Percentiles rank a stretch among this genome's conserved stretches.
Conservation (phyloP, 177 flowering plant species). For the Tripterygium wilfordii region DNA sequence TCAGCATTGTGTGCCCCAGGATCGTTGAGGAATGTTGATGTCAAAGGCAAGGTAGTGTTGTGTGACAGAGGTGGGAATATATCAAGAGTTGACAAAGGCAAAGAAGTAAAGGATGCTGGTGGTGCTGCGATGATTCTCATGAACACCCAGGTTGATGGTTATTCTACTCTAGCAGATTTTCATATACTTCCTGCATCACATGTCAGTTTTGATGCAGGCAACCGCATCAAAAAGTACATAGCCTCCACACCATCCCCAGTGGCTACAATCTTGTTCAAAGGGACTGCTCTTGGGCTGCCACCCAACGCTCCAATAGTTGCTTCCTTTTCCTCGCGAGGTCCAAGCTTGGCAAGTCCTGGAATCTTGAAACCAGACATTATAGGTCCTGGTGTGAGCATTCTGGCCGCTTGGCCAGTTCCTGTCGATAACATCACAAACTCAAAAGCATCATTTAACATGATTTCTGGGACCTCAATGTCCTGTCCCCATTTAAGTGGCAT, state of each 20-base stretch:
- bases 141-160: conserved; percentile 18
- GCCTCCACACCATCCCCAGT: conserved; percentile 33
- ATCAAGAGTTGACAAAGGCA: conserved; percentile 26
- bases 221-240: conserved; percentile 29
- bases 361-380: conserved; percentile 58
- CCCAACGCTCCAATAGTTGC: no score
- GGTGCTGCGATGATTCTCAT: conserved; percentile 54
- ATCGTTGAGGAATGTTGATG: conserved; percentile 19
- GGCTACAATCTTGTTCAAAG: conserved; percentile 35
- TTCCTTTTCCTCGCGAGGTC: conserved; percentile 72
- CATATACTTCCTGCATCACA: conserved; percentile 47
- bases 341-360: conserved; percentile 32
- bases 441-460: conserved; percentile 24
- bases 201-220: conserved; percentile 25
- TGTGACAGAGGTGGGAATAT: conserved; percentile 29
- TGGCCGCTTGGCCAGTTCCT: conserved; percentile 54
- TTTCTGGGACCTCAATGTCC: conserved; percentile 52
- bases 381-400: conserved; percentile 54
- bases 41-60: conserved; percentile 44
- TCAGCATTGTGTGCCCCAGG: no score
- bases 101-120: conserved; percentile 34
- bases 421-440: conserved; percentile 18
- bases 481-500: conserved; percentile 53
- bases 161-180: conserved; percentile 22
- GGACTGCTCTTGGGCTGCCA: conserved; percentile 26